Percentiles rank a stretch among this genome's conserved stretches.
Conservation (phyloP, 139 green algal species). For the Micractinium conductrix region DNA sequence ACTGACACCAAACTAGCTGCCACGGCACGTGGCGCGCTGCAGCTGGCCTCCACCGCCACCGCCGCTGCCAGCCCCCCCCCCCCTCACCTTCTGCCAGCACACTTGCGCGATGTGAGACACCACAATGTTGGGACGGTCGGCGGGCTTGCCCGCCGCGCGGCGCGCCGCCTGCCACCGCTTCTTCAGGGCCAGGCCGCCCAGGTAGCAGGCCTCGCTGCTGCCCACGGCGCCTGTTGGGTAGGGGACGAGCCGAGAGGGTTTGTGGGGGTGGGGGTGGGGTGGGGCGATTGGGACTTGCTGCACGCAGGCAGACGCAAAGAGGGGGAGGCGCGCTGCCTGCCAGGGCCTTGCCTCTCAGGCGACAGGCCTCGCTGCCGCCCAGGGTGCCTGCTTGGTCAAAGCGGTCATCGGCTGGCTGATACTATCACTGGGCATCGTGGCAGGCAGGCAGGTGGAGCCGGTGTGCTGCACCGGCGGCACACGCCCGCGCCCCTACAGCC, state of each 20-base stretch:
- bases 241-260: too few relatives aligned
- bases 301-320: too few relatives aligned
- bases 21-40: background rate
- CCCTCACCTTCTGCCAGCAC: slow-evolving; percentile 30
- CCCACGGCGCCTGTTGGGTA: slow-evolving; percentile 44
- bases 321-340: slow-evolving; percentile 45
- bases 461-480: too few relatives aligned
- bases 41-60: background rate
- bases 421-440: too few relatives aligned
- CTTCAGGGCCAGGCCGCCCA: slow-evolving; percentile 67
- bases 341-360: slow-evolving; percentile 66
- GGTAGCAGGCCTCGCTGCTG: slow-evolving; percentile 65
- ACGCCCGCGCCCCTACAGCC: too few relatives aligned
- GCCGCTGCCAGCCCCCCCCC: background rate
- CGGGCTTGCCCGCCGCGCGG: slow-evolving; percentile 41
- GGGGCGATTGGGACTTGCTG: too few relatives aligned
- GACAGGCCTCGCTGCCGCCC: slow-evolving; percentile 65
- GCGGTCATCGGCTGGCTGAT: too few relatives aligned
- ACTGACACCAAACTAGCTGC: background rate
- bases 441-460: too few relatives aligned
- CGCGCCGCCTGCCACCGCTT: slow-evolving; percentile 54
- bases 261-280: too few relatives aligned
- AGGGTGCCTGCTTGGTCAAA: slow-evolving; percentile 37
- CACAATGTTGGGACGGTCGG: slow-evolving; percentile 69
- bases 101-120: slow-evolving; percentile 58